phyloP scores from a whole-genome alignment of 139 green algal genomes.

The Helicosporidium sp. region DNA sequence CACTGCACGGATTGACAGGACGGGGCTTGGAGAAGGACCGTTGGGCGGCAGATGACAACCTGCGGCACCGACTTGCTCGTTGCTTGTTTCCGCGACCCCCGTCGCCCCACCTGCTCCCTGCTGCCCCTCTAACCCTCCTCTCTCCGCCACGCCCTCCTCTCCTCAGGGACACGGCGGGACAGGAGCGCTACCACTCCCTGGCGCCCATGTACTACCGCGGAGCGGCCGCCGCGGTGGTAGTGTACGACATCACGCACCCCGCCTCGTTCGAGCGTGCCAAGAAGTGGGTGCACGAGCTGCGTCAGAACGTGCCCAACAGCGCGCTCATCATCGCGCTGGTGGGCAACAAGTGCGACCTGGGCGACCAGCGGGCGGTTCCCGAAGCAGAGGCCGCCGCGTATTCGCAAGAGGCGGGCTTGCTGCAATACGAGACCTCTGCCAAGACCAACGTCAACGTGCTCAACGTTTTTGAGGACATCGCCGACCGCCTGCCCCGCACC shows the following conservation, averaged over 20 bases:
- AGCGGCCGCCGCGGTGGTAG: constrained; percentile 82
- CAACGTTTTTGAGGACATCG: constrained; percentile 64
- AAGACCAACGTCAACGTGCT: constrained; percentile 75
- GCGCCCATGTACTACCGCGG: constrained; percentile 98
- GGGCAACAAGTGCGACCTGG: constrained; percentile 90
- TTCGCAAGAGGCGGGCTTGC: constrained; percentile 61
- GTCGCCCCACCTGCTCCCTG: too few species aligned
- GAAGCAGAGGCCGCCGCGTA: constrained; percentile 41
- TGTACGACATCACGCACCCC: constrained; percentile 59
- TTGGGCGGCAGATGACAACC: not conserved
- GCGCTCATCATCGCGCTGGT: constrained; percentile 89
- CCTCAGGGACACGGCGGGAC: constrained; percentile 80
- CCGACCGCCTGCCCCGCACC: constrained; percentile 18
- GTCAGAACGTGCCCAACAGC: constrained; percentile 64
- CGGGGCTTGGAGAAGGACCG: not conserved
- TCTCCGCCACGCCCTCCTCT: not conserved
- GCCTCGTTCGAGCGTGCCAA: constrained; percentile 83
- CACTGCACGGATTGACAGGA: too few species aligned
- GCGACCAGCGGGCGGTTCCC: constrained; percentile 29
- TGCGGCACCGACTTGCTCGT: not conserved
- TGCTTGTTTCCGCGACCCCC: not conserved
- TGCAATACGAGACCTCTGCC: constrained; percentile 73
- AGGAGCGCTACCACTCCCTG: constrained; percentile 94
- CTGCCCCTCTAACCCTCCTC: too few species aligned
- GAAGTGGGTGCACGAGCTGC: constrained; percentile 55